Conservation (phyloP, 2,329 filamentous ascomycete species). For the Aspergillus sp. region DNA sequence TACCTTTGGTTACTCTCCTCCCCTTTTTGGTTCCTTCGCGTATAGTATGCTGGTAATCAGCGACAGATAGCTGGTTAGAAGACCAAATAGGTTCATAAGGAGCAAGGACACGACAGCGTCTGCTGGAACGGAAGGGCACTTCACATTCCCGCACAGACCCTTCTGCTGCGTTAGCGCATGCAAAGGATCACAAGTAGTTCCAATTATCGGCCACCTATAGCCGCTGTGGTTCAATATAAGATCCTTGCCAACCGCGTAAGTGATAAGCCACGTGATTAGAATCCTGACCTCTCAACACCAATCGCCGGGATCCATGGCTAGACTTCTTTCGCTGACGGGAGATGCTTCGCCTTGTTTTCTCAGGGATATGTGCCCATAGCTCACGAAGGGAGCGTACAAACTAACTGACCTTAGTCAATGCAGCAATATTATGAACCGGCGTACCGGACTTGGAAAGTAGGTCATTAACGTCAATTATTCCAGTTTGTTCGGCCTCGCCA, state of each 20-base stretch:
- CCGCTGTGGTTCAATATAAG: background rate
- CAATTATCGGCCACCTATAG: background rate
- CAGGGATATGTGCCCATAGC: slow-evolving; percentile 1
- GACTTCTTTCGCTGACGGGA: background rate
- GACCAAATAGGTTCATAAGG: no score
- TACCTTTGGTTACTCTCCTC: no score
- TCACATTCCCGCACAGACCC: background rate
- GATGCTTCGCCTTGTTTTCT: background rate
- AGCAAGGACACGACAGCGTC: no score
- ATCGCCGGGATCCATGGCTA: background rate
- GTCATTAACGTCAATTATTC: slow-evolving; percentile 2
- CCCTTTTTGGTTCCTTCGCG: no score
- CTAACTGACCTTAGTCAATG: background rate
- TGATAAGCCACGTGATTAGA: background rate
- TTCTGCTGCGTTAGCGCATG: background rate
- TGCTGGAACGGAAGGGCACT: no score
- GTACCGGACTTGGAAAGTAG: background rate
- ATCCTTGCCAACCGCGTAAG: background rate
- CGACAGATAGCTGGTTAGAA: no score
- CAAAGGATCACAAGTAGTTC: background rate
- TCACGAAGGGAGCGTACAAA: slow-evolving; percentile 2
- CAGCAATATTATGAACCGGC: background rate
- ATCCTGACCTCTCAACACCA: background rate
- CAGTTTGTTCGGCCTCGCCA: background rate
- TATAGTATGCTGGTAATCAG: no score